phyloP scores from a whole-genome alignment of 345 rosid species.

The Populus deltoides region DNA sequence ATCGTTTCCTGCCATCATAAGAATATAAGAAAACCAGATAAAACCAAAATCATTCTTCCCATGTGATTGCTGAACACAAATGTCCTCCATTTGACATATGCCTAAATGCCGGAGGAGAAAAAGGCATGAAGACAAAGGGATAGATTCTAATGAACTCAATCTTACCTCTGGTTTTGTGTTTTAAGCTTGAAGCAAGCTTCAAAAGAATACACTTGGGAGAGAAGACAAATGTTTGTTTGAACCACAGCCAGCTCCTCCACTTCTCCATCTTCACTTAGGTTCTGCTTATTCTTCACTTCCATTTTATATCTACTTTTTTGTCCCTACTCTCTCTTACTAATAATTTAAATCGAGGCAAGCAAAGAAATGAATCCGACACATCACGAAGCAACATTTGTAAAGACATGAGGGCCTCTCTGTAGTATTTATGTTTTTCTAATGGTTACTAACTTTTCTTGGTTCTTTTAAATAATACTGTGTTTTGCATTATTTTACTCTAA shows the following conservation, averaged over 20 bases:
- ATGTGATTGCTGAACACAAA: neutral
- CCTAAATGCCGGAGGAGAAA: no score
- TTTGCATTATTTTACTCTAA: neutral
- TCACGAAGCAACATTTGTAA: slow-evolving; percentile 27
- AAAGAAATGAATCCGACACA: slow-evolving; percentile 34
- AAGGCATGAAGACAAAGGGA: no score
- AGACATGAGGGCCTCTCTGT: slow-evolving; percentile 22
- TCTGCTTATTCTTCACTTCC: neutral
- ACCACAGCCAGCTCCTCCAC: slow-evolving; percentile 37
- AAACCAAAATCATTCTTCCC: neutral
- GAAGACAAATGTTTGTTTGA: slow-evolving; percentile 33
- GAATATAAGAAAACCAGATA: neutral
- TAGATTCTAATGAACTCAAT: neutral
- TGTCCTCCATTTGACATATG: neutral
- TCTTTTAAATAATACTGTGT: neutral
- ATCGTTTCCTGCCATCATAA: slow-evolving; percentile 29
- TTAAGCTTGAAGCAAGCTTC: slow-evolving; percentile 37
- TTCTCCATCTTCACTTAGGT: slow-evolving; percentile 30
- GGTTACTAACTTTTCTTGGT: neutral
- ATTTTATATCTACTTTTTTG: neutral
- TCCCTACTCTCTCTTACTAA: slow-evolving; percentile 1
- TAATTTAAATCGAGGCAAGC: slow-evolving; percentile 22
- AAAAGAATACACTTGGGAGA: slow-evolving; percentile 33
- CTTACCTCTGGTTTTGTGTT: slow-evolving; percentile 44
- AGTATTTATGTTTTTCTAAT: no score